Percentiles rank a stretch among this genome's conserved stretches.
Conservation (phyloP, 139 green algal genomes). For the Coelastrella sp. region DNA sequence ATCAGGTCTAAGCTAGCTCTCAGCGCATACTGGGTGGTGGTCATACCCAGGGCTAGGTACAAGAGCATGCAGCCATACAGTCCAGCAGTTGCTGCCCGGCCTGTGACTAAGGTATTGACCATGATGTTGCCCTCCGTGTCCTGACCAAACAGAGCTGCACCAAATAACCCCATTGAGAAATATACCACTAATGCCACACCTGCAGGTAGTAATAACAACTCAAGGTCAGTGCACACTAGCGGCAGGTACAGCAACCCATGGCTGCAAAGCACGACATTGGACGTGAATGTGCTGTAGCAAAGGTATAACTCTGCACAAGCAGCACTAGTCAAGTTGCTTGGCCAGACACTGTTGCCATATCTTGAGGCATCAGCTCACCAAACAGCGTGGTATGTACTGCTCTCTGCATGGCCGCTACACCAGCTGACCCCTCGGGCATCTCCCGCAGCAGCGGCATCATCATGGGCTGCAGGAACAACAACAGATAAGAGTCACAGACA, state of each 20-base stretch:
- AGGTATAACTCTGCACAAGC: neutral
- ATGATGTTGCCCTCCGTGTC: conserved; percentile 59
- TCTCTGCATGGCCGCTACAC: conserved; percentile 49
- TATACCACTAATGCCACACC: conserved; percentile 58
- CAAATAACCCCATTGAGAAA: conserved; percentile 62
- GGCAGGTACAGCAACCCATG: neutral
- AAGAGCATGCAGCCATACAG: conserved; percentile 55
- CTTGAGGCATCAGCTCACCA: conserved; percentile 10
- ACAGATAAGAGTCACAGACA: neutral
- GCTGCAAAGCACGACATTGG: neutral
- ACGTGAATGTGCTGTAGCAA: neutral
- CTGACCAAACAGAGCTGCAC: conserved; percentile 63
- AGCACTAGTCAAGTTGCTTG: neutral
- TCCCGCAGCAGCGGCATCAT: conserved; percentile 71
- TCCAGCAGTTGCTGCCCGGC: conserved; percentile 23
- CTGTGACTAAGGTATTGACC: conserved; percentile 64
- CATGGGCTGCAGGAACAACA: conserved; percentile 49
- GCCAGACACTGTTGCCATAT: neutral
- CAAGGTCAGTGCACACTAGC: neutral
- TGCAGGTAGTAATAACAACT: neutral
- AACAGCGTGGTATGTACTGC: conserved; percentile 65
- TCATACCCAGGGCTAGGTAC: conserved; percentile 68
- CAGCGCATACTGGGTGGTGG: conserved; percentile 70
- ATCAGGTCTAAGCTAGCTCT: conserved; percentile 65
- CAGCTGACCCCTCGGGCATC: conserved; percentile 57